These are phyloP conservation scores for Ustilago loliicola DNA, from an alignment of 1,284 basidiomycete genomes.

Conservation along the genomic window DNA sequence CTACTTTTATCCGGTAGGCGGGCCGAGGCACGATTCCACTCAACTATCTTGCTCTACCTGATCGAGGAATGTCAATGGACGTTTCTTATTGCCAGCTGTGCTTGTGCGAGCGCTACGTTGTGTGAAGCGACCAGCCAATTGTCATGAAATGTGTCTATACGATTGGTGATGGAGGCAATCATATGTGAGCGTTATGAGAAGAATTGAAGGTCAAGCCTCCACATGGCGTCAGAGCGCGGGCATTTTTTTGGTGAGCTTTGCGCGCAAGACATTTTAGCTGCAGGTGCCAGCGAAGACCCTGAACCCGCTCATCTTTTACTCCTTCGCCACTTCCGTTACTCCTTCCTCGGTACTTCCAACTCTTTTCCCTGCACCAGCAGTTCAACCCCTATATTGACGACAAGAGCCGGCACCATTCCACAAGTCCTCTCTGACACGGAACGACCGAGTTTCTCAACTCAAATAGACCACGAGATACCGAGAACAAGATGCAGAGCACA, in stretches of 20 bases:
- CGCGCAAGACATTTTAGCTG: slow-evolving; percentile 2
- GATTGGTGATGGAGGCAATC: too few species aligned
- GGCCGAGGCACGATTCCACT: too few species aligned
- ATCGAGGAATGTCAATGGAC: neutral
- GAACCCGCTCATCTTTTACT: neutral
- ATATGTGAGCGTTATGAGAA: neutral
- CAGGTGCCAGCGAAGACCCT: slow-evolving; percentile 8
- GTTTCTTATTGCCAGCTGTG: too few species aligned
- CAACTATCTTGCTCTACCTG: too few species aligned
- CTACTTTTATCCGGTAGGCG: slow-evolving; percentile 76
- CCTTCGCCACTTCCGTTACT: neutral
- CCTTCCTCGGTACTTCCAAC: neutral
- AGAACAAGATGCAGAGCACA: slow-evolving; percentile 14
- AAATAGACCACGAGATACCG: neutral
- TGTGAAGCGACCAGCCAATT: too few species aligned
- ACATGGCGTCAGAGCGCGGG: neutral
- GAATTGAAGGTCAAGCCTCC: neutral
- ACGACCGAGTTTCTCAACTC: too few species aligned
- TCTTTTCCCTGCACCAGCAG: neutral
- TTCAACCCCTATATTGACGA: neutral
- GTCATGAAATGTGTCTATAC: too few species aligned
- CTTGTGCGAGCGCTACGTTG: too few species aligned
- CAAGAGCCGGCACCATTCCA: neutral
- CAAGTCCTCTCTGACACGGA: too few species aligned
- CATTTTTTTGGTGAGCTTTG: neutral